These are phyloP conservation scores for Onygenales sp. DNA, from an alignment of 2,329 filamentous ascomycete species.

Conservation along the genomic window DNA sequence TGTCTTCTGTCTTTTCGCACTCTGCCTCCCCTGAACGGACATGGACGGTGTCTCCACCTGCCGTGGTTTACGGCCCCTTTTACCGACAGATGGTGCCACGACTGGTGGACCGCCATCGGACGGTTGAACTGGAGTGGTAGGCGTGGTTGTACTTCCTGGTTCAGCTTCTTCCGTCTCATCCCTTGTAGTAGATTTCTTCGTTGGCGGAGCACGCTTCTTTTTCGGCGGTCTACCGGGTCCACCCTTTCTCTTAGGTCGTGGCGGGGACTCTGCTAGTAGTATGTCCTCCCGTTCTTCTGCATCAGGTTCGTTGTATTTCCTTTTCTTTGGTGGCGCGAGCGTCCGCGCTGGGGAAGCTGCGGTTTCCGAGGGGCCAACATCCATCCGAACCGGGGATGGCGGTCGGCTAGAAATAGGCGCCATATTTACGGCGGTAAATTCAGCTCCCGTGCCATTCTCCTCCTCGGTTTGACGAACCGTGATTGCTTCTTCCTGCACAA, in stretches of 20 bases:
- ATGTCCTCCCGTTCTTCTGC: background rate
- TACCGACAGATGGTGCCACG: too few relatives aligned
- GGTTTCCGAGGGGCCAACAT: background rate
- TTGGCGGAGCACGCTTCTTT: background rate
- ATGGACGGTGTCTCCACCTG: too few relatives aligned
- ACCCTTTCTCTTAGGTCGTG: background rate
- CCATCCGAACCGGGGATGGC: background rate
- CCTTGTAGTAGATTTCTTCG: background rate
- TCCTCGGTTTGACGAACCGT: background rate
- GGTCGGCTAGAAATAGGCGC: too few relatives aligned
- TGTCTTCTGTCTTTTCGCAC: background rate
- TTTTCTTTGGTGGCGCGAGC: background rate
- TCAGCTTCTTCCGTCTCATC: constrained; percentile 1
- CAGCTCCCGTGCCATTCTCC: background rate
- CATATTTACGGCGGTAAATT: background rate
- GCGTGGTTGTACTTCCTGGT: background rate
- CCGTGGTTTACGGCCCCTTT: too few relatives aligned
- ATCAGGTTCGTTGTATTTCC: background rate
- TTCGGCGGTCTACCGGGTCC: background rate
- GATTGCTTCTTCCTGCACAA: constrained; percentile 12
- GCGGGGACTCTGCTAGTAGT: background rate
- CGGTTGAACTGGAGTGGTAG: background rate
- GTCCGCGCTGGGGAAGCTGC: too few relatives aligned
- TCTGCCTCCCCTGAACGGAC: too few relatives aligned
- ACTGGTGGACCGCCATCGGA: too few relatives aligned